Base-by-base conservation (phyloP, 2,329 filamentous ascomycete genomes). In the Capronia epimyces region DNA sequence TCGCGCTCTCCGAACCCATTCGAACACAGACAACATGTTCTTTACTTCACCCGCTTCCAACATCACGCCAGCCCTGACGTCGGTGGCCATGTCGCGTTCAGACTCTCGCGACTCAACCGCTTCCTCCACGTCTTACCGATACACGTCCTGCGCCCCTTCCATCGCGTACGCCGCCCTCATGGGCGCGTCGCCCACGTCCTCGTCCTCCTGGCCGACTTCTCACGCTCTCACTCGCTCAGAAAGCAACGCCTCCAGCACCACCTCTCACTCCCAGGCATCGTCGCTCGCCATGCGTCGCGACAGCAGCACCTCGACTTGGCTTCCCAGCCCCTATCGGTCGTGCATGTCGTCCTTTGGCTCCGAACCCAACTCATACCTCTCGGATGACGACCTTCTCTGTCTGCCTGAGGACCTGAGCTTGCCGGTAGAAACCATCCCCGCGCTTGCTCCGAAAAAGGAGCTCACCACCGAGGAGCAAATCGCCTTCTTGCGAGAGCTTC, bases 401-500 rank as follows among this genome's bases (percentile, higher is more conserved):
- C 34, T 55, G 9, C 32, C 46, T 8, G 56, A 58, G 24, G 32
- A 46, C 13, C 50, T 59, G 21, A 41, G 43, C 20, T 50, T 59
- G 16, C 58, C 59, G 1, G 40, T 60, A 13, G 57, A 61, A 53
- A 53, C 54, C 27, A 59, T 59, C 25, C 57, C 57, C n/a, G 49
- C 49, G 3, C 37, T 52, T 24, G 32, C 49, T 32, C 56, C 52
- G 46, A 52, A 59, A 43, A 55, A 52, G 46, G 59, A 62, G 39
- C 51, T 62, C 40, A 62, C 58, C 39, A 62, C 57, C 20, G 59
- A 62, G 44, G 59, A 62, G 43, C 59, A 62, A 46, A 60, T 62
- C 31, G 59, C 59, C 32, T 51, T 56, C 31, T 49, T 62, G 1
- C 56, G 59, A 7, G 56, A 60, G 36, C 37, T 56, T 36, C 59